A percentile compares a stretch with the other conserved stretches of the same genome.
phyloP scores from a whole-genome alignment of 1,284 basidiomycete genomes.

The Pseudozyma flocculosa region DNA sequence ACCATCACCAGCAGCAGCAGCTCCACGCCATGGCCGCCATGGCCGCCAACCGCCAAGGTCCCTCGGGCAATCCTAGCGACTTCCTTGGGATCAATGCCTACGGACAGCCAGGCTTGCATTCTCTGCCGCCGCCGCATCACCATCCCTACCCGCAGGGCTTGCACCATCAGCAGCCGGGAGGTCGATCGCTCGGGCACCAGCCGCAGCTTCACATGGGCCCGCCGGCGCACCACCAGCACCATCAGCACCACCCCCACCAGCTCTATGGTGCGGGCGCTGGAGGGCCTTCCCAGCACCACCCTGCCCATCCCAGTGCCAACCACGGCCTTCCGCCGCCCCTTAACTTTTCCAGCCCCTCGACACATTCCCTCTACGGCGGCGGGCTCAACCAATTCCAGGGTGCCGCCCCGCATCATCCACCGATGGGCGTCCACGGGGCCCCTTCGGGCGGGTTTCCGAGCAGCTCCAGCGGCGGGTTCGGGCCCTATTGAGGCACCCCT shows the following conservation, averaged over 20 bases:
- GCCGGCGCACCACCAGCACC: slow-evolving; percentile 1
- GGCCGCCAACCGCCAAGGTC: slow-evolving; percentile 4
- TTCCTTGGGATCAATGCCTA: slow-evolving; percentile 20
- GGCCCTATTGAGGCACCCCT: too few species aligned
- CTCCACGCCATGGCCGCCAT: slow-evolving; percentile 39
- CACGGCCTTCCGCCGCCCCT: not conserved
- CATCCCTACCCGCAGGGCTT: too few species aligned
- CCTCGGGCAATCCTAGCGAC: not conserved
- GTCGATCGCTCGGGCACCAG: not conserved
- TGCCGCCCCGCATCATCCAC: too few species aligned
- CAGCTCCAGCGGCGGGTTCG: too few species aligned
- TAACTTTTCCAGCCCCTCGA: not conserved
- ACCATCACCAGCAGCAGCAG: slow-evolving; percentile 5
- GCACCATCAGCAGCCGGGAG: too few species aligned
- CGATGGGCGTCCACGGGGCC: too few species aligned
- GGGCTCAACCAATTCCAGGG: too few species aligned
- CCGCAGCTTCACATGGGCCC: slow-evolving; percentile 3
- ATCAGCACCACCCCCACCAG: slow-evolving; percentile 9
- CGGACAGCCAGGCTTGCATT: not conserved
- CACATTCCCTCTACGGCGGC: too few species aligned
- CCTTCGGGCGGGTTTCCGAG: too few species aligned
- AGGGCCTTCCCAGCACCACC: not conserved
- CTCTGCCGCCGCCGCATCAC: too few species aligned
- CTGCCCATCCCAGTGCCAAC: not conserved
- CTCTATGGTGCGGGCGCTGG: slow-evolving; percentile 7